Base-by-base conservation (phyloP, 192 early-diverging fungal genomes). In the Gigaspora rosea region DNA sequence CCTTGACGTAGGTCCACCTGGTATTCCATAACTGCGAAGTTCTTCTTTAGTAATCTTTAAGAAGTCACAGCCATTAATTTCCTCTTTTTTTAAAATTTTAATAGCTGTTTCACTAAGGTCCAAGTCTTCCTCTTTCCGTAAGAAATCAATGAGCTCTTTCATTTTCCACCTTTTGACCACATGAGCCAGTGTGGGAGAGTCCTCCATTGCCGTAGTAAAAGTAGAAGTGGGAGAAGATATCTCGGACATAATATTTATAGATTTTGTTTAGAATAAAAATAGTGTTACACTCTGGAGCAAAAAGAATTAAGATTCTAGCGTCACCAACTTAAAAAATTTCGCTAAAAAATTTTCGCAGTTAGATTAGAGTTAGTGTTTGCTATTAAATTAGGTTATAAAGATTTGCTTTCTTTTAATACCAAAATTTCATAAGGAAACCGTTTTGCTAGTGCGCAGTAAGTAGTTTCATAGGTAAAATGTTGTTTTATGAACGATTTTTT, bases 111-210 rank as follows among this genome's bases (percentile, higher is more conserved):
- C 48, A 7, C 8, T 58, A 27, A 73, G 57, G 56, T 73, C 54
- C 71, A 71, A 71, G 69, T 71, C 18, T 11, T 71, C 51, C 27
- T 71, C 51, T 48, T 71, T 71, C 20, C 18, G 65, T 47, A 70
- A 70, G 15, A 54, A 71, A 22, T n/a, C 22, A 36, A 52, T 52
- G 35, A 47, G 66, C 8, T 68, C 35, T 47, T 68, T 54, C 16
- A 20, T 27, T 12, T 52, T 71, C 12, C 22, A 52, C 41, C 35
- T 57, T 47, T 47, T 71, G 9, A 71, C 32, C 33, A 27, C 70
- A 4, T 54, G 27, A 1, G 70, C 49, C 12, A 71, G 0, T 50
- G 48, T n/a, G 36, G 36, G 36, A 4, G 49, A n/a, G 11, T 71
- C 22, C 52, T 71, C 69, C 51, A 18, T 52, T 9, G 22, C 69